phyloP scores from a whole-genome alignment of 2,329 filamentous ascomycete genomes.

The Coleophoma crateriformis region DNA sequence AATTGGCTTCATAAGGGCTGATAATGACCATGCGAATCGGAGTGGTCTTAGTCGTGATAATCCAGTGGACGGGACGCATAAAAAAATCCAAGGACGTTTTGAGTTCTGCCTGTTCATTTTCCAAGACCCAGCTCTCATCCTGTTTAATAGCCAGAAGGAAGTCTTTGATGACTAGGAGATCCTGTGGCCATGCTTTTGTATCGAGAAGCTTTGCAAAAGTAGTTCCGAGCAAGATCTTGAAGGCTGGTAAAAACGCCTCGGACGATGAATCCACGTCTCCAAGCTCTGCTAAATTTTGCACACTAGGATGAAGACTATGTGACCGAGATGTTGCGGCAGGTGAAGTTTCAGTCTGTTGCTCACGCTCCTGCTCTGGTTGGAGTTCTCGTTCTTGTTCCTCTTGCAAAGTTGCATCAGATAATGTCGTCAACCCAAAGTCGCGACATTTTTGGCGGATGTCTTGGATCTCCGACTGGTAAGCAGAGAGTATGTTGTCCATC shows the following conservation, averaged over 20 bases:
- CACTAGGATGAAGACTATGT: conserved; percentile 37
- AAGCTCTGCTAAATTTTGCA: conserved; percentile 33
- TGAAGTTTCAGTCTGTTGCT: conserved; percentile 49
- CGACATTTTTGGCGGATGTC: conserved; percentile 29
- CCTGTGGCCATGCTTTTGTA: conserved; percentile 27
- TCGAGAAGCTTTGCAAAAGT: conserved; percentile 27
- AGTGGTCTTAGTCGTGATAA: conserved; percentile 31
- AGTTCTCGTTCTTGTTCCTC: conserved; percentile 69
- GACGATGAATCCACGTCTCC: conserved; percentile 27
- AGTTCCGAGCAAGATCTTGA: conserved; percentile 29
- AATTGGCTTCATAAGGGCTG: conserved; percentile 54
- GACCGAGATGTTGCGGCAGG: conserved; percentile 28
- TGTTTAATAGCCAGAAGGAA: conserved; percentile 39
- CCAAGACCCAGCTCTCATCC: neutral
- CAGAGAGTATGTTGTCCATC: neutral
- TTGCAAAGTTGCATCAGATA: conserved; percentile 35
- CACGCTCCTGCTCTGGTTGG: conserved; percentile 55
- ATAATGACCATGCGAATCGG: conserved; percentile 34
- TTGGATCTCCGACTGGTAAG: neutral
- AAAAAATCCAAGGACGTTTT: conserved; percentile 33
- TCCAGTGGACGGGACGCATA: conserved; percentile 46
- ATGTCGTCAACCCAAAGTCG: conserved; percentile 26
- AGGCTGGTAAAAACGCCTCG: conserved; percentile 37
- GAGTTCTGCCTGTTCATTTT: too few relatives aligned
- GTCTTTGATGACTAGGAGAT: conserved; percentile 42